Conservation (phyloP, 257 asterid species). For the Capsicum chinense region DNA sequence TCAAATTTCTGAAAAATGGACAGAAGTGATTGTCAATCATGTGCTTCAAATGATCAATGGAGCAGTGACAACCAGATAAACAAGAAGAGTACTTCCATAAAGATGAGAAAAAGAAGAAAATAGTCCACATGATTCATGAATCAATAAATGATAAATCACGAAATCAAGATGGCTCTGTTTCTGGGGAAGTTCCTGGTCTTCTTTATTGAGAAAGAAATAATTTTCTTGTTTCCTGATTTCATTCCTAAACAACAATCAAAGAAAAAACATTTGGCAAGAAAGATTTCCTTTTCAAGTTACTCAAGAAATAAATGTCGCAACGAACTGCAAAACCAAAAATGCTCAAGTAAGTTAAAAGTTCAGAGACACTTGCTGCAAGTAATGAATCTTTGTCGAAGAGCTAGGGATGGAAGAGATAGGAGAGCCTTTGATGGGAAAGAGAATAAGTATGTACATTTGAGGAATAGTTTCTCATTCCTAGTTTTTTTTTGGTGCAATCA, state of each 20-base stretch:
- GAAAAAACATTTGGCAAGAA: neutral
- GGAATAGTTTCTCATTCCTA: neutral
- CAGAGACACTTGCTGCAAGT: neutral
- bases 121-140: neutral
- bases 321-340: neutral
- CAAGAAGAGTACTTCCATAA: neutral
- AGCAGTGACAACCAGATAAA: neutral
- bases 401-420: neutral
- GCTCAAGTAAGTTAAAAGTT: neutral
- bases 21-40: constrained; percentile 29
- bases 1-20: constrained; percentile 75
- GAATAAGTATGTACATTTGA: neutral
- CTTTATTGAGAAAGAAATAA: neutral
- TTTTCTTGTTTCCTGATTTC: neutral
- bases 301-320: neutral
- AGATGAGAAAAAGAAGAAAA: neutral
- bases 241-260: neutral
- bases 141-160: neutral
- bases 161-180: neutral
- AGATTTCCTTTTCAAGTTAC: neutral
- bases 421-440: constrained; percentile 7
- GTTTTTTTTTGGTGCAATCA: neutral
- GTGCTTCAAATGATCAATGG: constrained; percentile 2
- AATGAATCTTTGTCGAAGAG: neutral
- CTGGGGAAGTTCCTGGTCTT: constrained; percentile 4